Percentiles rank a stretch among this genome's conserved stretches.
Evolutionary conservation across 2,329 filamentous ascomycete species (phyloP).

Genomic region (Mycocentrospora acerina): DNA sequence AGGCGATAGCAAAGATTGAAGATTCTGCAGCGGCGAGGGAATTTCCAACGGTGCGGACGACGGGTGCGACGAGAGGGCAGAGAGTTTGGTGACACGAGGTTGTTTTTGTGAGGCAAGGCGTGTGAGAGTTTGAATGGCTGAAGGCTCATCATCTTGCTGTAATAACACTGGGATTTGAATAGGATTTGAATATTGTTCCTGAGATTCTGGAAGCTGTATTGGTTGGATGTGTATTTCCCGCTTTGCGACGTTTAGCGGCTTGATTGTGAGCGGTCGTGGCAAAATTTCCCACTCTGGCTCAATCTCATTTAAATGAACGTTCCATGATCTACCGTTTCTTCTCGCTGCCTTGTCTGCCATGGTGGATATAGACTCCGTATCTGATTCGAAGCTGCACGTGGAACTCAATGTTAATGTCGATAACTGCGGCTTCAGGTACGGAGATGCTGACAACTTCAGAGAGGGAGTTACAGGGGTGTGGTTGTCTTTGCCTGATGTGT

Average conservation of each 20-base stretch:
- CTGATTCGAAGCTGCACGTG: constrained; percentile 32
- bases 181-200: too few relatives aligned
- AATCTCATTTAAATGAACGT: constrained; percentile 22
- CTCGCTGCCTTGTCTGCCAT: constrained; percentile 20
- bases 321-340: constrained; percentile 15
- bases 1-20: constrained; percentile 19
- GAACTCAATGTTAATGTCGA: constrained; percentile 28
- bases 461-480: neutral
- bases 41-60: constrained; percentile 29
- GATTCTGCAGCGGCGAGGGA: constrained; percentile 19
- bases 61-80: constrained; percentile 31
- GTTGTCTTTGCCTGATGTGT: neutral
- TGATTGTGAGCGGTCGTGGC: constrained; percentile 17
- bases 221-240: too few relatives aligned
- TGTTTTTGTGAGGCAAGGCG: constrained; percentile 14
- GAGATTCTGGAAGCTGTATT: too few relatives aligned
- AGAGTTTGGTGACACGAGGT: constrained; percentile 29
- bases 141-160: too few relatives aligned
- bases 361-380: constrained; percentile 31
- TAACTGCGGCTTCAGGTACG: constrained; percentile 14
- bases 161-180: too few relatives aligned
- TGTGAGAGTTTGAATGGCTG: neutral
- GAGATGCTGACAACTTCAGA: constrained; percentile 12
- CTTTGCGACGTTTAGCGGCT: too few relatives aligned
- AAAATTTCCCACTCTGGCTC: constrained; percentile 37